phyloP scores from a whole-genome alignment of 257 asterid genomes.

The Nicotiana tomentosiformis region DNA sequence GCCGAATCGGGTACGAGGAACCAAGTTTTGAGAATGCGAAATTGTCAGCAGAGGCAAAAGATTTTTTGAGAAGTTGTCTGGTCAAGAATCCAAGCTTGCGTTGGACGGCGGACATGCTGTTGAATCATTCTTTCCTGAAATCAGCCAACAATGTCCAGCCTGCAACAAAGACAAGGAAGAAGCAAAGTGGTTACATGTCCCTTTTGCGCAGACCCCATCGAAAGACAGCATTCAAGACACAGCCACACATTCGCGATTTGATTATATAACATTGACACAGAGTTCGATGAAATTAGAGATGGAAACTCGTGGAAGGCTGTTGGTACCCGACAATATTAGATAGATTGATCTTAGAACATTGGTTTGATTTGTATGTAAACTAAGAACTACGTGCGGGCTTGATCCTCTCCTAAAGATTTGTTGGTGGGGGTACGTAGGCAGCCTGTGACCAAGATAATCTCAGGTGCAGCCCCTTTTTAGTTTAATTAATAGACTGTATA shows the following conservation, averaged over 20 bases:
- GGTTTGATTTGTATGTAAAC: neutral
- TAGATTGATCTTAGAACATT: neutral
- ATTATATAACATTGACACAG: neutral
- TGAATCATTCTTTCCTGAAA: constrained; percentile 7
- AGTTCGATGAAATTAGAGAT: neutral
- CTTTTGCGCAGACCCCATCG: neutral
- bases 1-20: too few species aligned
- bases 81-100: neutral
- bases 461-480: neutral
- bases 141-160: neutral
- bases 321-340: too few species aligned
- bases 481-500: neutral
- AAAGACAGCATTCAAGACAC: too few species aligned
- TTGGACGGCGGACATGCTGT: neutral
- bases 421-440: neutral
- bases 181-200: neutral
- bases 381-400: neutral
- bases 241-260: neutral
- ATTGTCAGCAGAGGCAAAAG: neutral
- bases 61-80: constrained; percentile 11
- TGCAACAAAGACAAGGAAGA: neutral
- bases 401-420: neutral
- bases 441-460: neutral
- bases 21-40: neutral
- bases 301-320: too few species aligned